phyloP scores from a whole-genome alignment of 2,329 filamentous ascomycete genomes.

The Pseudogymnoascus destructans region DNA sequence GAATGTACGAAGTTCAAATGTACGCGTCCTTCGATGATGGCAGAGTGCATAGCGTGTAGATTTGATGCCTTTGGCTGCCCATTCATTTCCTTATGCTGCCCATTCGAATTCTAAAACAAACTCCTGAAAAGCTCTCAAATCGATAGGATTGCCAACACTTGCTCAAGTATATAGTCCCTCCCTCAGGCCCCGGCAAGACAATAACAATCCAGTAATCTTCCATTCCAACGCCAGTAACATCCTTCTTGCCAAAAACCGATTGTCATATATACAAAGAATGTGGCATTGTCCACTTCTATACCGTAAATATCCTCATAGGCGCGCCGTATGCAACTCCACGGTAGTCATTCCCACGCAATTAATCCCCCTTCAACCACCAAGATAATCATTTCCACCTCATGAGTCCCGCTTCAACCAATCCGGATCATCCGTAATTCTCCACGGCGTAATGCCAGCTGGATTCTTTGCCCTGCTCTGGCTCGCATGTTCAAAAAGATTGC shows the following conservation, averaged over 20 bases:
- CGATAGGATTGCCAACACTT: not conserved
- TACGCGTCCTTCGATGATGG: not conserved
- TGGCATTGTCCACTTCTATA: not conserved
- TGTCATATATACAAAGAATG: not conserved
- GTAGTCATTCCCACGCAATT: constrained; percentile 10
- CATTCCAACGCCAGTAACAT: not conserved
- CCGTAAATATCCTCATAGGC: not conserved
- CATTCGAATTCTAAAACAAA: not conserved
- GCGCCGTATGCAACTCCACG: not conserved
- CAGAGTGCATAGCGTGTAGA: not conserved
- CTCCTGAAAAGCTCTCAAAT: not conserved
- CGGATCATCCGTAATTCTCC: constrained; percentile 45
- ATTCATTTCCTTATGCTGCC: not conserved
- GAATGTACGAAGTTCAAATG: not conserved
- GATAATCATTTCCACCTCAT: constrained; percentile 8
- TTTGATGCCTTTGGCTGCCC: not conserved
- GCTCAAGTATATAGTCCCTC: not conserved
- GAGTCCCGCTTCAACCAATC: constrained; percentile 36
- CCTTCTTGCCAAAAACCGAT: not conserved
- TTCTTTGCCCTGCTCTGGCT: constrained; percentile 40
- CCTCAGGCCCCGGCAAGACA: not conserved
- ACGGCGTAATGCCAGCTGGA: constrained; percentile 43
- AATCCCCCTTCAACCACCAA: constrained; percentile 33
- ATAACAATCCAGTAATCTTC: not conserved
- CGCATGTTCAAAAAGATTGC: constrained; percentile 38